A percentile compares a stretch with the other conserved stretches of the same genome.
These are phyloP conservation scores for Calamus simplicifolius DNA, from an alignment of 176 grass and related monocot genomes.

Conservation along the genomic window DNA sequence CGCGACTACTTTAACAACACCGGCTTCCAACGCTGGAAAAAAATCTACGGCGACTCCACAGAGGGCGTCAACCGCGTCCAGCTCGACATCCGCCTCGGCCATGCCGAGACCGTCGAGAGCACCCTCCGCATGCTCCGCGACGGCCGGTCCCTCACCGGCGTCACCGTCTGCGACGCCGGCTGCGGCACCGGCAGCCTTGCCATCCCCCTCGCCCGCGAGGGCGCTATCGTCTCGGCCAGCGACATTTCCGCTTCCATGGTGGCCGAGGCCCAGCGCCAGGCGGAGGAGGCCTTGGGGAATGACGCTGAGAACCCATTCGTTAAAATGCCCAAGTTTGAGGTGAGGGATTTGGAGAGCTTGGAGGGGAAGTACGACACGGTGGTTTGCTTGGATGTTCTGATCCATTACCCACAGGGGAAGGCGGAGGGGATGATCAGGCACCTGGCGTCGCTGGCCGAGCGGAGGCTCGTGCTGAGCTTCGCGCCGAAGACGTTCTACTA, in stretches of 20 bases:
- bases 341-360: constrained; percentile 54
- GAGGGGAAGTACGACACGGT: constrained; percentile 58
- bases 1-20: constrained; percentile 94
- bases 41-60: constrained; percentile 68
- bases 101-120: constrained; percentile 62
- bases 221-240: constrained; percentile 53
- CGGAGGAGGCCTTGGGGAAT: constrained; percentile 10
- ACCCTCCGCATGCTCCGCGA: constrained; percentile 71
- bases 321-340: constrained; percentile 67
- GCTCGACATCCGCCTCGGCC: constrained; percentile 88
- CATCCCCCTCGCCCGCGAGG: constrained; percentile 57
- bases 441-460: constrained; percentile 71
- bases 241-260: constrained; percentile 90
- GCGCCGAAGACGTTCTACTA: constrained; percentile 80
- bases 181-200: constrained; percentile 75
- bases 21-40: constrained; percentile 83
- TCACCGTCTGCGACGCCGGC: constrained; percentile 82
- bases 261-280: constrained; percentile 58
- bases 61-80: constrained; percentile 86
- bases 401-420: constrained; percentile 84
- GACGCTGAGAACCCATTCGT: constrained; percentile 2
- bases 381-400: constrained; percentile 88
- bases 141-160: constrained; percentile 22
- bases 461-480: constrained; percentile 72
- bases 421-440: constrained; percentile 72